Evolutionary conservation across 1,284 basidiomycete species (phyloP), one percentile per base, ranked within the genome.

Genomic region (Cutaneotrichosporon cavernicola): DNA sequence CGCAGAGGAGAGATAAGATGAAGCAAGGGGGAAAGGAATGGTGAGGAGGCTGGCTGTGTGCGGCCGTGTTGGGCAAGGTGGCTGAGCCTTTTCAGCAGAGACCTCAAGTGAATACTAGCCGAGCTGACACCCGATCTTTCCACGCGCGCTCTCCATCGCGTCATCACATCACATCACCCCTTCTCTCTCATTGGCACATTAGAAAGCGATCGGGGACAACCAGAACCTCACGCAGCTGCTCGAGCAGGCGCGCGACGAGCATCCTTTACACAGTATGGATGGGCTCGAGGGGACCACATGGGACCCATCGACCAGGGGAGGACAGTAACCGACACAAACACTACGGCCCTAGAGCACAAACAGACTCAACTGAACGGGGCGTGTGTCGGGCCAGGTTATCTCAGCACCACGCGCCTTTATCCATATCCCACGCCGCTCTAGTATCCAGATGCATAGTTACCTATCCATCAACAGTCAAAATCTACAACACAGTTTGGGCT

Each of bases 171-270:
- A 36, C 34, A 13, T 5, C 34, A 22, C 7, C 5, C 22, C 58
- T 32, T 14, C 49, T 51, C 34, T 59, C 18, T 5, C 34, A 2
- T 43, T 60, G 43, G 63, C 50, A 52, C 13, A 36, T 14, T 75
- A 96, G 93, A 87, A 85, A 81, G 91, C 92, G 0, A 89, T 97
- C 40, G 87, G 86, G 65, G 86, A 89, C 26, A 91, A 89, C 72
- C 88, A 89, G 55, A 76, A 71, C 6, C 82, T 97, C 22, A 88
- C 88, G 26, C 84, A 85, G 3, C 81, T 96, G 58, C 83, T 97
- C 8, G 84, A 88, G 55, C 89, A 91, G 76, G 91, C 93, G 5
- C 83, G 91, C 64, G 84, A 87, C 64, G 91, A 94, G 67, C 90
- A 92, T 73, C 90, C 91, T 1, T 80, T 93, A 34, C 66, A 73